phyloP scores from a whole-genome alignment of 208 protist species.

The Acanthamoeba castellanii region DNA sequence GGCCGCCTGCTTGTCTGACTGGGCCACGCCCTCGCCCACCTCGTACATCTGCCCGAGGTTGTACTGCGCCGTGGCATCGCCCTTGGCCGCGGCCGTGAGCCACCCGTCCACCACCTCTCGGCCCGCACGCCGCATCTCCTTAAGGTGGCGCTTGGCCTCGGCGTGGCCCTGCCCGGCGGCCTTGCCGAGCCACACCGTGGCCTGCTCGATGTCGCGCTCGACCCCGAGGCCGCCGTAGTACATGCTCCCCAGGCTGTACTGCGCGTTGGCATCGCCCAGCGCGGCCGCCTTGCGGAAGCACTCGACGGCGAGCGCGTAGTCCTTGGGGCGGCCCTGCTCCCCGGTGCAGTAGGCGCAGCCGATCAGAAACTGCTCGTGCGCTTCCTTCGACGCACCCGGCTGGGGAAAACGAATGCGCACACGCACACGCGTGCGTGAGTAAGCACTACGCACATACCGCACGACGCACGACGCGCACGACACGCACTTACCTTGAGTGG shows the following conservation, averaged over 20 bases:
- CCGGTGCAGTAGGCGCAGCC: not conserved
- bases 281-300: not conserved
- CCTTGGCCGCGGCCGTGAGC: not conserved
- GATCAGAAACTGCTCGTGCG: not conserved
- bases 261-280: slow-evolving; percentile 4
- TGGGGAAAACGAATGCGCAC: too few relatives aligned
- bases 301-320: not conserved
- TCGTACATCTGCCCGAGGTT: not conserved
- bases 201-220: not conserved
- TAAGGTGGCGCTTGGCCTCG: not conserved
- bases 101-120: not conserved
- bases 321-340: not conserved
- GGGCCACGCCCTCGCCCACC: not conserved
- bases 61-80: not conserved
- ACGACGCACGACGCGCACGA: too few relatives aligned
- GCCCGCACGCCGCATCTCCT: not conserved
- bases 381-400: not conserved
- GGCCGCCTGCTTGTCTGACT: not conserved
- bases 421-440: too few relatives aligned
- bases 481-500: too few relatives aligned
- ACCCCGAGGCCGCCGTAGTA: not conserved
- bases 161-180: not conserved
- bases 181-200: not conserved
- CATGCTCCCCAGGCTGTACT: not conserved
- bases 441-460: too few relatives aligned